Evolutionary conservation across 108 stramenopile species (phyloP).

Genomic region (Pseudonitzschia multistriata): DNA sequence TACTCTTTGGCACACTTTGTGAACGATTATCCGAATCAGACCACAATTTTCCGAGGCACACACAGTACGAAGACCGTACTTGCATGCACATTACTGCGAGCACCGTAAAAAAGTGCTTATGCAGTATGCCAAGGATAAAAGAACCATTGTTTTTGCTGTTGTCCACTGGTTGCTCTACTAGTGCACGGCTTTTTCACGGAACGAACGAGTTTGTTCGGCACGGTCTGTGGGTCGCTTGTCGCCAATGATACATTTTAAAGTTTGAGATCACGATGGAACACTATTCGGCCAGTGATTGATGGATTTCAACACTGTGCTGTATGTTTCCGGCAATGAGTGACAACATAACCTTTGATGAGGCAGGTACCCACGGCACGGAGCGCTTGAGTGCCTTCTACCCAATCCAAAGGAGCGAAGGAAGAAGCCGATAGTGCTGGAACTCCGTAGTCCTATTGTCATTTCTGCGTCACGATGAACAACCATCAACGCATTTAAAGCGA

Average conservation of each 20-base stretch:
- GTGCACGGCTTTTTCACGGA: background rate
- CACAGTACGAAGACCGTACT: background rate
- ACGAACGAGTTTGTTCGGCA: background rate
- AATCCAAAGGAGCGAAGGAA: no score
- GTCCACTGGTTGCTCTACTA: background rate
- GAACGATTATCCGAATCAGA: constrained; percentile 39
- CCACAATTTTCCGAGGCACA: constrained; percentile 49
- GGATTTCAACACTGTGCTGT: constrained; percentile 1
- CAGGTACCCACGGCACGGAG: background rate
- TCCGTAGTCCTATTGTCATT: no score
- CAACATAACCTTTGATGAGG: constrained; percentile 21
- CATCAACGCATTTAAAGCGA: no score
- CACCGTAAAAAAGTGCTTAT: no score
- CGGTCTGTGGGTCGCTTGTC: background rate
- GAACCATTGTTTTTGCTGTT: no score
- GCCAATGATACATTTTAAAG: constrained; percentile 32
- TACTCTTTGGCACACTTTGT: constrained; percentile 1
- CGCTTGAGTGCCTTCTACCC: no score
- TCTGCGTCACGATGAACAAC: no score
- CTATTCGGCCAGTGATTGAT: background rate
- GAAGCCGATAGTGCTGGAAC: no score
- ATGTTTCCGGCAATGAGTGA: constrained; percentile 10
- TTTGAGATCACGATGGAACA: constrained; percentile 43
- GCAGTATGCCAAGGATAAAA: no score
- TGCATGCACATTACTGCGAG: no score